Base-by-base conservation (phyloP, 2,329 filamentous ascomycete genomes). In the Acrocalymma vagum region DNA sequence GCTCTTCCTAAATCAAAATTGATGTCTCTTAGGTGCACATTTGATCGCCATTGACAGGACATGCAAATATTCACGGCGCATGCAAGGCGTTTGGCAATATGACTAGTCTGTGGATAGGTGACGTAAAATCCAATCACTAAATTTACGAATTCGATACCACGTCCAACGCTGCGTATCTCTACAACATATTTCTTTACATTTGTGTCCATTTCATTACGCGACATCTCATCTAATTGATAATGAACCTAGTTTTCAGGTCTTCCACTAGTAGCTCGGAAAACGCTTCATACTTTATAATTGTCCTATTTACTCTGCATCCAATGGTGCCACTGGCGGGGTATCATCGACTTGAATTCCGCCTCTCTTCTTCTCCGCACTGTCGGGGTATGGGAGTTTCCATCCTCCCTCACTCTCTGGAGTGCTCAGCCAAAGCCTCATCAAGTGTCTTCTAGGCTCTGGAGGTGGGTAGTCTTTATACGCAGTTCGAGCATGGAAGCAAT, bases 281-380 rank as follows among this genome's bases (percentile, higher is more conserved):
- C n/a, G n/a, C n/a, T n/a, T 25, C n/a, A 25, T 25, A 9, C 8
- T n/a, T 25, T 9, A 25, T n/a, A n/a, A n/a, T n/a, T n/a, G n/a
- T n/a, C n/a, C n/a, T n/a, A 13, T 20, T 27, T 81, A 93, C 69
- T 93, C 89, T 0, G 87, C 89, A 73, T 93, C 88, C 32, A 91
- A 73, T 8, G 86, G 85, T 27, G 86, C 88, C 34, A 85, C 82
- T 1, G 90, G 90, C 7, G 86, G 75, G 17, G 80, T 88, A 66
- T 95, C 83, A 68, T 95, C 82, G 3, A 96, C 90, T 73, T 95
- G 91, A 53, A 95, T 89, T 0, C 90, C 91, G 6, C 90, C 90
- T 13, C 91, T 79, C 81, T 95, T 95, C 81, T 88, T 89, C 78
- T 94, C 87, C 40, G 81, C 75, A 40, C 82, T 87, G 69, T 95